Evolutionary conservation across 768 basidiomycete species (phyloP).

Genomic region (Trametes coccinea): DNA sequence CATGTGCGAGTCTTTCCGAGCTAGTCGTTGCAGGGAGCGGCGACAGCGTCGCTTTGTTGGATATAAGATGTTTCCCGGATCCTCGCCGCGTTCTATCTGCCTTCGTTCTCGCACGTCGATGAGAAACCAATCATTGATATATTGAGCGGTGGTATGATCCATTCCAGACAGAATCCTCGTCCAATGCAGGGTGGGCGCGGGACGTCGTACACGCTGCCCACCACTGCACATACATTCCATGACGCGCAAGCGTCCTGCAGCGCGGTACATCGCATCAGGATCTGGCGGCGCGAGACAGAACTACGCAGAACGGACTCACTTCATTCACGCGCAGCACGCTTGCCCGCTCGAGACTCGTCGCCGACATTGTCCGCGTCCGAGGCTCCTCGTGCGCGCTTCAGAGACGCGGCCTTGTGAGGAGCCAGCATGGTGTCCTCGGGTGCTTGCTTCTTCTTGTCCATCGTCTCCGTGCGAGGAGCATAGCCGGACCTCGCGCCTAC

Average conservation of each 20-base stretch:
- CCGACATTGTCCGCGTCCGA: background rate
- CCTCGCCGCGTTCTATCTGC: too few relatives aligned
- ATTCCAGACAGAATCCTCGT: background rate
- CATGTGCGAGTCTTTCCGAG: too few relatives aligned
- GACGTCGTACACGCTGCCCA: background rate
- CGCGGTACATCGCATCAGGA: background rate
- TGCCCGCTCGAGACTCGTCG: background rate
- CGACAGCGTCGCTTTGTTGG: too few relatives aligned
- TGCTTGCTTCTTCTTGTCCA: background rate
- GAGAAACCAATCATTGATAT: background rate
- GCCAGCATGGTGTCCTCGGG: background rate
- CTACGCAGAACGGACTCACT: background rate
- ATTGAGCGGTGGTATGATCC: background rate
- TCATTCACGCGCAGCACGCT: conserved; percentile 2
- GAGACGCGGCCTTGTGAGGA: background rate
- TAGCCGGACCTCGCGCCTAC: background rate
- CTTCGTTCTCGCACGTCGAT: too few relatives aligned
- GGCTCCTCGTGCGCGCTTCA: background rate
- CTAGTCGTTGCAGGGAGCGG: too few relatives aligned
- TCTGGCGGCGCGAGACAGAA: background rate
- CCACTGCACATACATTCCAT: background rate
- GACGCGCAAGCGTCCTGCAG: background rate
- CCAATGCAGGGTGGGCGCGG: background rate
- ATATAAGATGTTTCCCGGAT: too few relatives aligned
- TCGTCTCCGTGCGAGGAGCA: background rate